Evolutionary conservation across 1,284 basidiomycete species (phyloP).

Genomic region (Leucoagaricus sp.): DNA sequence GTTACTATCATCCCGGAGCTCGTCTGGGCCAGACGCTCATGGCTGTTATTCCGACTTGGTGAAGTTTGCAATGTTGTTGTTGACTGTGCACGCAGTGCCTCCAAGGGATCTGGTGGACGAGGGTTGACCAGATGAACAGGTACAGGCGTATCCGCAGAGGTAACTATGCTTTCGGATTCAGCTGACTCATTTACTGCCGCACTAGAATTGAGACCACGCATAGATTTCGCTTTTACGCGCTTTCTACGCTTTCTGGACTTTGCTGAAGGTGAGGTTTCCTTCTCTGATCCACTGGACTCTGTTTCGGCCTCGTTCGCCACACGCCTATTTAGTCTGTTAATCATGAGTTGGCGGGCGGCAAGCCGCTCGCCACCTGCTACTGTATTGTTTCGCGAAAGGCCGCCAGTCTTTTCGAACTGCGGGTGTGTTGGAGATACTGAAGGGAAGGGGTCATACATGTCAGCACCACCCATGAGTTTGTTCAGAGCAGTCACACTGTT

Average conservation of each 20-base stretch:
- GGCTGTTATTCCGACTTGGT: slow-evolving; percentile 29
- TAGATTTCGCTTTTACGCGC: slow-evolving; percentile 58
- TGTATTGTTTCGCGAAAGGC: slow-evolving; percentile 72
- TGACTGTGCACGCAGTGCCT: slow-evolving; percentile 39
- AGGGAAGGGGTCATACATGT: slow-evolving; percentile 57
- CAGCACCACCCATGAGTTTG: slow-evolving; percentile 68
- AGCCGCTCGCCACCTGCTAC: slow-evolving; percentile 75
- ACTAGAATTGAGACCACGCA: slow-evolving; percentile 36
- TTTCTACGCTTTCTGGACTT: slow-evolving; percentile 57
- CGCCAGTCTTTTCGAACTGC: slow-evolving; percentile 38
- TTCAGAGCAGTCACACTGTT: slow-evolving; percentile 56
- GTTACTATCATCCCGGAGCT: slow-evolving; percentile 15
- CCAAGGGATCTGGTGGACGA: slow-evolving; percentile 33
- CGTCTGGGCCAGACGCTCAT: slow-evolving; percentile 26
- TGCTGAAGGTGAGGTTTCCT: slow-evolving; percentile 47
- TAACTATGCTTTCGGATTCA: slow-evolving; percentile 62
- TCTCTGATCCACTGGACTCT: slow-evolving; percentile 66
- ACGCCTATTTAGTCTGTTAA: slow-evolving; percentile 62
- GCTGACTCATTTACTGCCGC: too few species aligned
- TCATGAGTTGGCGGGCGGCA: slow-evolving; percentile 65
- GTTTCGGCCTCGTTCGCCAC: slow-evolving; percentile 63
- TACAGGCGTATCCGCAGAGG: slow-evolving; percentile 62
- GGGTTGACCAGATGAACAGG: slow-evolving; percentile 49
- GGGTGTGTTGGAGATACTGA: slow-evolving; percentile 53
- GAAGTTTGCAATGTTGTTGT: slow-evolving; percentile 42